Conservation (phyloP, 1,284 basidiomycete species). For the Sutorius eximius region DNA sequence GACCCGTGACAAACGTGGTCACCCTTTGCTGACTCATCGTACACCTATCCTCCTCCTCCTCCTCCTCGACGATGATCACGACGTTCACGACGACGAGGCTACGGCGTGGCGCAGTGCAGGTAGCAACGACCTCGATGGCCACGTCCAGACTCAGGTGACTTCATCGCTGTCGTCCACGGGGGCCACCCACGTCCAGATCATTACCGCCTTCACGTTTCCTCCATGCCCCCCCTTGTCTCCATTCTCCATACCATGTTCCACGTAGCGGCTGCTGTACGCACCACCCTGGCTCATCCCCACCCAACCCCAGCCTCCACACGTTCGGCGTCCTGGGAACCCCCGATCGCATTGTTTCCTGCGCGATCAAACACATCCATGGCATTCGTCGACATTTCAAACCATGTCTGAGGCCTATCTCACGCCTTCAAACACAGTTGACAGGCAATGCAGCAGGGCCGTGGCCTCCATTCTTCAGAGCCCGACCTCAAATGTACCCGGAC, state of each 20-base stretch:
- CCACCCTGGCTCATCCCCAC: conserved; percentile 13
- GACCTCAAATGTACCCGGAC: conserved; percentile 1
- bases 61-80: not conserved
- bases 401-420: conserved; percentile 10
- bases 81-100: conserved; percentile 2
- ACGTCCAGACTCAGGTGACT: not conserved
- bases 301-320: conserved; percentile 12
- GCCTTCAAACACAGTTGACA: conserved; percentile 6
- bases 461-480: conserved; percentile 15
- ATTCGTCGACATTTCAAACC: not conserved
- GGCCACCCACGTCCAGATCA: conserved; percentile 11
- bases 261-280: conserved; percentile 12
- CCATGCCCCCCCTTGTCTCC: conserved; percentile 20
- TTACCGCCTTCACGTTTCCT: conserved; percentile 27
- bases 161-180: conserved; percentile 4
- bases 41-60: not conserved
- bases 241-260: conserved; percentile 14
- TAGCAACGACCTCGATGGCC: not conserved
- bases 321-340: not conserved
- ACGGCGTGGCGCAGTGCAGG: not conserved
- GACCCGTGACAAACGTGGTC: conserved; percentile 15
- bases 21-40: conserved; percentile 23
- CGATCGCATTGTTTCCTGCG: conserved; percentile 2
- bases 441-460: conserved; percentile 11
- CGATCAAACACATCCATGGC: conserved; percentile 22